Evolutionary conservation across 768 basidiomycete genomes (phyloP).

Genomic region (Gloeostereum incarnatum): DNA sequence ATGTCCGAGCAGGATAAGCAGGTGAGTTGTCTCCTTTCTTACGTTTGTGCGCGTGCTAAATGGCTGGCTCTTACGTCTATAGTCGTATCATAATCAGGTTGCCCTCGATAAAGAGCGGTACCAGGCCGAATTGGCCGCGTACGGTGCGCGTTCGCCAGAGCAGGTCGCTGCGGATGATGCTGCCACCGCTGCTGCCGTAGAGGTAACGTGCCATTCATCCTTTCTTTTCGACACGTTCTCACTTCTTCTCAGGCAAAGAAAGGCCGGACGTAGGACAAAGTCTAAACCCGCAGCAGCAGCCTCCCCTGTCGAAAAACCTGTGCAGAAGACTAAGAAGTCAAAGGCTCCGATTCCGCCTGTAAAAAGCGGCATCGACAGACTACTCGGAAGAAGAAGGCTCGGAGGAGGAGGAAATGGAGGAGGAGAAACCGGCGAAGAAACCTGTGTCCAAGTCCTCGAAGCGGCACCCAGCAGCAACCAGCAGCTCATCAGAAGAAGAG

Average conservation of each 20-base stretch:
- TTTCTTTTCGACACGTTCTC: conserved; percentile 8
- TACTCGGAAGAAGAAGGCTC: conserved; percentile 20
- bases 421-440: conserved; percentile 15
- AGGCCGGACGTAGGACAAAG: conserved; percentile 11
- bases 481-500: neutral
- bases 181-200: conserved; percentile 32
- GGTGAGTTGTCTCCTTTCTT: conserved; percentile 43
- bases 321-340: conserved; percentile 19
- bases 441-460: no score
- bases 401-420: conserved; percentile 20
- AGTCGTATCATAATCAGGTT: conserved; percentile 51
- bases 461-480: conserved; percentile 12
- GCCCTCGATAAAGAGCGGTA: conserved; percentile 55
- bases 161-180: conserved; percentile 37
- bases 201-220: conserved; percentile 23
- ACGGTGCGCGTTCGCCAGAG: conserved; percentile 46
- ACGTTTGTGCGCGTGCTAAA: neutral
- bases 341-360: conserved; percentile 18
- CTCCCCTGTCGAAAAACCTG: conserved; percentile 18
- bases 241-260: conserved; percentile 14
- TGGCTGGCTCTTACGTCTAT: conserved; percentile 9
- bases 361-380: conserved; percentile 12
- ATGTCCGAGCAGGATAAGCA: conserved; percentile 65
- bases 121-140: conserved; percentile 52
- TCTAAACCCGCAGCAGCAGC: conserved; percentile 13